Evolutionary conservation across 1,284 basidiomycete species (phyloP), one percentile per base, ranked within the genome.

Genomic region (Ceratobasidium sp.): DNA sequence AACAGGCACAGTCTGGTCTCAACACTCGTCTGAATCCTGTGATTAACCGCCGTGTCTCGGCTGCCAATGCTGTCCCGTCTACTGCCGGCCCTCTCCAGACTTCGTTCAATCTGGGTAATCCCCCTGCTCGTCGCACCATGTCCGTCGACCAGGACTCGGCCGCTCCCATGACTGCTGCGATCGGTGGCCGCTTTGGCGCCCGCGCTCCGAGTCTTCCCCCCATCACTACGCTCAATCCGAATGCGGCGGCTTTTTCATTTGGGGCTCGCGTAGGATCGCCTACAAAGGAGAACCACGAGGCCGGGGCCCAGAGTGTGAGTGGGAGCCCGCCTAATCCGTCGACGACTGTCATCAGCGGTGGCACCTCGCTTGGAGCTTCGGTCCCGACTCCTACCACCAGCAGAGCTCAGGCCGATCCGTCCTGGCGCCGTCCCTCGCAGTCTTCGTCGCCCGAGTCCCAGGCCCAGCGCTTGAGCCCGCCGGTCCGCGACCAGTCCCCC

Each of bases 101-200:
- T 56, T 79, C 83, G 1, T 90, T 90, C 74, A 87, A 89, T 75
- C 74, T 87, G 29, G 60, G 60, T 3, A 66, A 66, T 46, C 50
- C 30, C 1, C 59, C 59, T 6, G 16, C 46, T 23, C 60, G 60
- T 41, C 60, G 60, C 25, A 50, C 60, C 30, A 66, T 66, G 52
- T 66, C 60, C 39, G 44, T 66, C 52, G 60, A 66, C 52, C 60
- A 66, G 60, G 60, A 66, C 39, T 52, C 59, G 21, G 36, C 53
- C 41, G n/a, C 49, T n/a, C 89, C 90, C 54, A 90, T 90, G 90
- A 89, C 89, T 44, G 89, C 90, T 56, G 83, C 86, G 49, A 79
- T 90, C 33, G 86, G 85, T 66, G 90, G 90, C 68, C 85, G 85
- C 73, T 91, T 89, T 72, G 89, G 88, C 39, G 82, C 57, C 27